These are phyloP conservation scores for Calonectria honghensis DNA, from an alignment of 2,329 filamentous ascomycete genomes.

Conservation along the genomic window DNA sequence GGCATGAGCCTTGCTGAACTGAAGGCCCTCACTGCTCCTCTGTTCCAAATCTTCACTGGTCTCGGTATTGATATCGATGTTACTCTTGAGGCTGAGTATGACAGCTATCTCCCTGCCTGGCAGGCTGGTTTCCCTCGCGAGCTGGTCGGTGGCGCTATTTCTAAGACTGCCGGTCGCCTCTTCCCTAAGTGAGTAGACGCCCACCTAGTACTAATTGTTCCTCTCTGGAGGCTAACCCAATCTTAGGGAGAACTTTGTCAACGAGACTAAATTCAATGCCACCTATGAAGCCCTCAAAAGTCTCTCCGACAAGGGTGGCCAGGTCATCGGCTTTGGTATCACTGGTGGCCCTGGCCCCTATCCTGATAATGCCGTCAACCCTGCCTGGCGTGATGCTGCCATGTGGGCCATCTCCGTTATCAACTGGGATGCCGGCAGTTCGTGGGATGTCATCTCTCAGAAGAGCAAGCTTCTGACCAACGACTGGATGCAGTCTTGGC, in stretches of 20 bases:
- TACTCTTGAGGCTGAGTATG: slow-evolving; percentile 44
- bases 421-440: slow-evolving; percentile 53
- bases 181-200: slow-evolving; percentile 43
- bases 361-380: slow-evolving; percentile 66
- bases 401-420: slow-evolving; percentile 62
- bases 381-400: slow-evolving; percentile 68
- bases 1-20: slow-evolving; percentile 45
- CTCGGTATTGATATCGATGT: slow-evolving; percentile 38
- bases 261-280: slow-evolving; percentile 54
- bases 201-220: neutral
- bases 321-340: slow-evolving; percentile 65
- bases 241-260: slow-evolving; percentile 44
- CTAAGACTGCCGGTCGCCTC: slow-evolving; percentile 50
- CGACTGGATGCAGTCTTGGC: slow-evolving; percentile 54
- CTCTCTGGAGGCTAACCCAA: neutral
- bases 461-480: slow-evolving; percentile 48
- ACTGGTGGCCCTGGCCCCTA: slow-evolving; percentile 56
- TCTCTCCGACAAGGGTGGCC: slow-evolving; percentile 63
- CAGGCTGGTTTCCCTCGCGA: slow-evolving; percentile 48
- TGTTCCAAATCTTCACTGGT: slow-evolving; percentile 39
- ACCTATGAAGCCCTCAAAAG: slow-evolving; percentile 61
- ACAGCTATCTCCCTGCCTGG: slow-evolving; percentile 48
- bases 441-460: slow-evolving; percentile 39
- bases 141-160: slow-evolving; percentile 36
- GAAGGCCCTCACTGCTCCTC: slow-evolving; percentile 36